phyloP scores from a whole-genome alignment of 2,329 filamentous ascomycete species.

The Diplodia intermedia region DNA sequence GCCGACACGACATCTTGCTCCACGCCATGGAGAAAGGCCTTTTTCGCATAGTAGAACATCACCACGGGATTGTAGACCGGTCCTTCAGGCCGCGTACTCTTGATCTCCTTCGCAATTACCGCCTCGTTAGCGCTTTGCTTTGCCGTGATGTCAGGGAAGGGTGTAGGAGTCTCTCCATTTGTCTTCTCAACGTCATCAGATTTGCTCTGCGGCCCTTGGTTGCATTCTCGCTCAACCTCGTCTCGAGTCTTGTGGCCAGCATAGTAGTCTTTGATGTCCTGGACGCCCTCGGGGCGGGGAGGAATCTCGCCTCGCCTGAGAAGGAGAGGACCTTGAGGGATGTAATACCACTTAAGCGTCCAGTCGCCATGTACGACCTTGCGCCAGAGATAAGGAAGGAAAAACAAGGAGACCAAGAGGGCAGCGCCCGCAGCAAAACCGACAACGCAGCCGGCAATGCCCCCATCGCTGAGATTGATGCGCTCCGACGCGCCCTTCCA shows the following conservation, averaged over 20 bases:
- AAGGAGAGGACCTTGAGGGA: constrained; percentile 62
- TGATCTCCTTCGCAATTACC: constrained; percentile 21
- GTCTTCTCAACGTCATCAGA: constrained; percentile 42
- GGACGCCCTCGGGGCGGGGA: constrained; percentile 51
- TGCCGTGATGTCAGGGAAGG: constrained; percentile 8
- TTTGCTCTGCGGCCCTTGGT: constrained; percentile 34
- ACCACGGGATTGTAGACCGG: constrained; percentile 54
- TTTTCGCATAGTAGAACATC: constrained; percentile 57
- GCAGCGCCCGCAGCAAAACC: constrained; percentile 60
- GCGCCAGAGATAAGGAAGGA: constrained; percentile 66
- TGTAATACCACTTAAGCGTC: constrained; percentile 63
- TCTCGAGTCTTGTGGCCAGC: constrained; percentile 62
- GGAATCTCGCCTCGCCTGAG: constrained; percentile 51
- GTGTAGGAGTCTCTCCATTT: neutral
- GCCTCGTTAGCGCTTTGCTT: neutral
- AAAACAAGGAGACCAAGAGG: constrained; percentile 60
- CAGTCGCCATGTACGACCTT: constrained; percentile 67
- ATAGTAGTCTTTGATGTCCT: constrained; percentile 62
- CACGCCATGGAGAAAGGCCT: constrained; percentile 57
- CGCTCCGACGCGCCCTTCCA: constrained; percentile 54
- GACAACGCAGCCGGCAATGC: constrained; percentile 62
- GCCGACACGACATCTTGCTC: constrained; percentile 57
- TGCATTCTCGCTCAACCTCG: constrained; percentile 51
- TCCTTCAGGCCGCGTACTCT: constrained; percentile 44
- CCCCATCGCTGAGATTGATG: constrained; percentile 57